phyloP scores from a whole-genome alignment of 140 eudicot species.

The Ambrosia hybrid region DNA sequence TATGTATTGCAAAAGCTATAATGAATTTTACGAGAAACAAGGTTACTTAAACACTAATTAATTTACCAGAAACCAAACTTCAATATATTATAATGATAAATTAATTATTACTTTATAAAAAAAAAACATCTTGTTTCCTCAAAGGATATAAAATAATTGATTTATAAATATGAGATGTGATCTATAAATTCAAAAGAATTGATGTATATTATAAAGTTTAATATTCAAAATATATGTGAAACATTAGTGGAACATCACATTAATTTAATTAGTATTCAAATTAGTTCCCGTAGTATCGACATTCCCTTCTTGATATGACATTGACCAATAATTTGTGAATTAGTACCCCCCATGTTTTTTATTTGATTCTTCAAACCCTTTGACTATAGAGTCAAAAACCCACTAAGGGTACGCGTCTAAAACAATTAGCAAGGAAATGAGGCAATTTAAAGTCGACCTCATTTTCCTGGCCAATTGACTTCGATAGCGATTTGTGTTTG shows the following conservation, averaged over 20 bases:
- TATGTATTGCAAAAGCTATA: too few species aligned
- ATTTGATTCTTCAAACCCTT: slow-evolving; percentile 30
- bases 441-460: slow-evolving; percentile 21
- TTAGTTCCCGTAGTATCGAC: slow-evolving; percentile 6
- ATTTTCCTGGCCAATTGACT: slow-evolving; percentile 28
- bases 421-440: slow-evolving; percentile 6
- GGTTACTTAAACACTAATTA: too few species aligned
- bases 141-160: too few species aligned
- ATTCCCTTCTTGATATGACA: slow-evolving; percentile 18
- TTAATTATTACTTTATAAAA: too few species aligned
- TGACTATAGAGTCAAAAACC: slow-evolving; percentile 30
- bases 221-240: too few species aligned
- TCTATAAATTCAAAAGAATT: too few species aligned
- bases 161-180: too few species aligned
- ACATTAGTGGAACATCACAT: not conserved
- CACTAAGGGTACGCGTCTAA: slow-evolving; percentile 39
- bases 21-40: too few species aligned
- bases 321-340: slow-evolving; percentile 15
- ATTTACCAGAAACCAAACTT: too few species aligned
- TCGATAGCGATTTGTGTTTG: slow-evolving; percentile 17
- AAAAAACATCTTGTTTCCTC: too few species aligned
- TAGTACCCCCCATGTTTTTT: not conserved
- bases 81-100: too few species aligned
- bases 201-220: too few species aligned
- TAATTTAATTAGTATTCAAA: not conserved